Evolutionary conservation across 2,329 filamentous ascomycete genomes (phyloP).

Genomic region (Pseudocercospora eumusae): DNA sequence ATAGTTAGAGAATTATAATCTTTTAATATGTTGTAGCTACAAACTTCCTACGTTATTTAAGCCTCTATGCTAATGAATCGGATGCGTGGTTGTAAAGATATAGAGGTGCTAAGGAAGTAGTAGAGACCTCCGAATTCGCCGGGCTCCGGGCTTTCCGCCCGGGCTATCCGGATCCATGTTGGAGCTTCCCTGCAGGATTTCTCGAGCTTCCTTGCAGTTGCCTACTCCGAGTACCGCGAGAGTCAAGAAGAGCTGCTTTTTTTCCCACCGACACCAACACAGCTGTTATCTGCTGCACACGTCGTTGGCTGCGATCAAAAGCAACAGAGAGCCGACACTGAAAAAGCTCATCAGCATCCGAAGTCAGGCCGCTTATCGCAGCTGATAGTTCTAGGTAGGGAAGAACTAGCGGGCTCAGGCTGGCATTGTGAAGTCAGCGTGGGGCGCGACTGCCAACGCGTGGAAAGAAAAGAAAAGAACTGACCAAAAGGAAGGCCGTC

Average conservation of each 20-base stretch:
- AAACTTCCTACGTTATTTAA: too few species aligned
- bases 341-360: not conserved
- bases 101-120: too few species aligned
- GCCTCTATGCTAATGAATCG: too few species aligned
- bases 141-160: too few species aligned
- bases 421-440: slow-evolving; percentile 6
- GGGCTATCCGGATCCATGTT: too few species aligned
- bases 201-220: not conserved
- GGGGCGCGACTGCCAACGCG: slow-evolving; percentile 3
- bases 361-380: slow-evolving; percentile 5
- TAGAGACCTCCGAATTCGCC: too few species aligned
- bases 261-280: not conserved
- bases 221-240: not conserved
- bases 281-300: not conserved
- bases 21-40: too few species aligned
- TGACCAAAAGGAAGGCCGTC: not conserved
- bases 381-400: not conserved
- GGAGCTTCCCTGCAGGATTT: slow-evolving; percentile 3
- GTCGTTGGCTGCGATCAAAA: not conserved
- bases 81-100: too few species aligned
- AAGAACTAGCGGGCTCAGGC: too few species aligned
- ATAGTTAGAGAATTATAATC: too few species aligned
- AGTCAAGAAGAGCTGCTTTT: slow-evolving; percentile 1
- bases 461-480: slow-evolving; percentile 1
- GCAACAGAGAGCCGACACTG: not conserved